Percentiles rank a stretch among this genome's conserved stretches.
Evolutionary conservation across 371 early-diverging fungal genomes (phyloP).

Genomic region (Zopfochytrium polystomum): DNA sequence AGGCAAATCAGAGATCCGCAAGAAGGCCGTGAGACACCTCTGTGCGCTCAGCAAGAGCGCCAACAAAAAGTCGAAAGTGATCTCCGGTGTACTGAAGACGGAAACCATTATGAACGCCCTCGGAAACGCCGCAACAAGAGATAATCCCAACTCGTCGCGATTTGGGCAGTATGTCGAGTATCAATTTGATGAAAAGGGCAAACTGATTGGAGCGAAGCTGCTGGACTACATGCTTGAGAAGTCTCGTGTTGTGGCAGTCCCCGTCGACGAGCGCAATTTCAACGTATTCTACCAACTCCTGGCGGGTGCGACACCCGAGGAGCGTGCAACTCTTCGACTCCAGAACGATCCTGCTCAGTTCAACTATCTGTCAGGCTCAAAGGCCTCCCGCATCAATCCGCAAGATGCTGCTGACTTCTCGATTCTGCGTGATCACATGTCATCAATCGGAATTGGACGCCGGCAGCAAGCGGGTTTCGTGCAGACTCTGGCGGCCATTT

Average conservation of each 20-base stretch:
- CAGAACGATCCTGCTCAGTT: slow-evolving; percentile 37
- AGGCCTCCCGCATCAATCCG: slow-evolving; percentile 19
- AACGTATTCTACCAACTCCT: slow-evolving; percentile 84
- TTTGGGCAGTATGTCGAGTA: slow-evolving; percentile 79
- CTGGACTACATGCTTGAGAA: slow-evolving; percentile 87
- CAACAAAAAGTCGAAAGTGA: slow-evolving; percentile 69
- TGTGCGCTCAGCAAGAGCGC: slow-evolving; percentile 64
- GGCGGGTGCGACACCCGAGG: slow-evolving; percentile 57
- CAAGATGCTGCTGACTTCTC: slow-evolving; percentile 40
- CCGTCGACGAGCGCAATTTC: slow-evolving; percentile 72
- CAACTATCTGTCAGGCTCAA: slow-evolving; percentile 43
- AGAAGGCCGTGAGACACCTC: slow-evolving; percentile 65
- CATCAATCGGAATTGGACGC: slow-evolving; percentile 72
- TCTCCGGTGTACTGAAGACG: slow-evolving; percentile 67
- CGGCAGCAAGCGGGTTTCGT: slow-evolving; percentile 76
- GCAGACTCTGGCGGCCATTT: slow-evolving; percentile 79
- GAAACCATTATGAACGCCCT: slow-evolving; percentile 73
- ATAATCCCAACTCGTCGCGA: slow-evolving; percentile 71
- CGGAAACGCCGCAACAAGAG: slow-evolving; percentile 64
- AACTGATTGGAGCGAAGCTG: slow-evolving; percentile 77
- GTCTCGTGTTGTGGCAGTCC: slow-evolving; percentile 20
- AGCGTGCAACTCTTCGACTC: slow-evolving; percentile 49
- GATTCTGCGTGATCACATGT: slow-evolving; percentile 65
- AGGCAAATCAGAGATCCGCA: slow-evolving; percentile 73
- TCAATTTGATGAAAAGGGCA: slow-evolving; percentile 82